phyloP scores from a whole-genome alignment of 2,329 filamentous ascomycete genomes.

The Ophiostoma perfectum region DNA sequence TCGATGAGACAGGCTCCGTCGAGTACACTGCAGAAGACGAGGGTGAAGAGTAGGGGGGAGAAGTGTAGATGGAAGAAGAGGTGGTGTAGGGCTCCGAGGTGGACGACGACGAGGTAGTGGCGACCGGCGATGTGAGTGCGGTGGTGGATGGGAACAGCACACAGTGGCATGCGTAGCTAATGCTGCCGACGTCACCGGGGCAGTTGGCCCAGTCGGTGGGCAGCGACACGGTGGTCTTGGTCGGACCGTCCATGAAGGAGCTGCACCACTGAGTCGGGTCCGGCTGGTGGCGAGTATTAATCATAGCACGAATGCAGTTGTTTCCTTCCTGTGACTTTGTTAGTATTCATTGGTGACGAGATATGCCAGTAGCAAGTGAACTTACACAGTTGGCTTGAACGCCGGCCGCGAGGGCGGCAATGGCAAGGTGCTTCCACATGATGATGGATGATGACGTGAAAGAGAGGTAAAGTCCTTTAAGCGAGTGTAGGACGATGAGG shows the following conservation, averaged over 20 bases:
- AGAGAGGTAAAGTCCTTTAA: background rate
- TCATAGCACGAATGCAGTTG: conserved; percentile 24
- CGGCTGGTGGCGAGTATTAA: background rate
- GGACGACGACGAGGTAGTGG: background rate
- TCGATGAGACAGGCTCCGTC: conserved; percentile 3
- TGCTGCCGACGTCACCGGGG: background rate
- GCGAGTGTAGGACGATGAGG: background rate
- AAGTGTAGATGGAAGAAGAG: background rate
- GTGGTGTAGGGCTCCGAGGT: background rate
- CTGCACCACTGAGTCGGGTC: conserved; percentile 21
- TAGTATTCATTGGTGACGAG: background rate
- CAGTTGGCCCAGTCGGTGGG: conserved; percentile 24
- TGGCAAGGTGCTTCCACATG: conserved; percentile 17
- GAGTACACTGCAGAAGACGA: conserved; percentile 1
- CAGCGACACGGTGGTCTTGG: background rate
- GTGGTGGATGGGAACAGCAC: conserved; percentile 11
- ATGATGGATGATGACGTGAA: conserved; percentile 8
- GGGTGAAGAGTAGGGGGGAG: background rate
- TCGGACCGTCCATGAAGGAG: conserved; percentile 16
- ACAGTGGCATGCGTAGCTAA: conserved; percentile 24
- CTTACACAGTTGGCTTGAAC: conserved; percentile 14
- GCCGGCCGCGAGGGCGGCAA: conserved; percentile 15
- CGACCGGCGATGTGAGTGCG: background rate
- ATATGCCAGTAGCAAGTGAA: background rate
- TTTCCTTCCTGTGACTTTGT: conserved; percentile 19